Evolutionary conservation across 2,329 filamentous ascomycete species (phyloP).

Genomic region (Calycina herbarum): DNA sequence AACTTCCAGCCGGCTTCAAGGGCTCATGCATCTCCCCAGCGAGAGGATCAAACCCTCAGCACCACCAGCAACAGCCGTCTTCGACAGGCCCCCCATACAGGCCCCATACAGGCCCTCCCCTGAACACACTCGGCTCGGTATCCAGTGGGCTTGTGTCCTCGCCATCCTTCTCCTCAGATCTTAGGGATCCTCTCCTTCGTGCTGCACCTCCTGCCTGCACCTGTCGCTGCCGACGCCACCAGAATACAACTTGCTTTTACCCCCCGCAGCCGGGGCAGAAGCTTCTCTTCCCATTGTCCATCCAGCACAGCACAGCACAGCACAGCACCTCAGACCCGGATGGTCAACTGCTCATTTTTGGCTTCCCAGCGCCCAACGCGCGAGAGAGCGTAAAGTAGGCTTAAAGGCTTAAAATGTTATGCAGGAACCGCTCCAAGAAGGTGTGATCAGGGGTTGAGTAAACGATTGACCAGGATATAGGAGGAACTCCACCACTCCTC

Average conservation of each 20-base stretch:
- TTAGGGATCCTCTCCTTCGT: not conserved
- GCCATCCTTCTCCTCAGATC: slow-evolving; percentile 4
- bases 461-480: slow-evolving; percentile 12
- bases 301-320: not conserved
- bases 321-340: not conserved
- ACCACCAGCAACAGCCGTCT: no score
- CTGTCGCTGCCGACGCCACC: slow-evolving; percentile 10
- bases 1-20: not conserved
- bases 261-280: not conserved
- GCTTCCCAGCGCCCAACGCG: not conserved
- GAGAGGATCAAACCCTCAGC: not conserved
- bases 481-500: not conserved
- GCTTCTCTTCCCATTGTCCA: slow-evolving; percentile 2
- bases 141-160: slow-evolving; percentile 9
- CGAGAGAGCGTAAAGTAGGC: slow-evolving; percentile 1
- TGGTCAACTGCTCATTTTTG: slow-evolving; percentile 1
- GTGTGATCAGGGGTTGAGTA: slow-evolving; percentile 18
- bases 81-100: not conserved
- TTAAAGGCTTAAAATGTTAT: slow-evolving; percentile 20
- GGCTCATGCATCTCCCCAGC: not conserved
- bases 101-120: not conserved
- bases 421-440: slow-evolving; percentile 17
- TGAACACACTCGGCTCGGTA: slow-evolving; percentile 11
- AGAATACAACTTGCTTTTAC: not conserved
- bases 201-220: slow-evolving; percentile 4